Evolutionary conservation across 805 yeast species (phyloP), one percentile per base, ranked within the genome.

Genomic region (Candida boidinii): DNA sequence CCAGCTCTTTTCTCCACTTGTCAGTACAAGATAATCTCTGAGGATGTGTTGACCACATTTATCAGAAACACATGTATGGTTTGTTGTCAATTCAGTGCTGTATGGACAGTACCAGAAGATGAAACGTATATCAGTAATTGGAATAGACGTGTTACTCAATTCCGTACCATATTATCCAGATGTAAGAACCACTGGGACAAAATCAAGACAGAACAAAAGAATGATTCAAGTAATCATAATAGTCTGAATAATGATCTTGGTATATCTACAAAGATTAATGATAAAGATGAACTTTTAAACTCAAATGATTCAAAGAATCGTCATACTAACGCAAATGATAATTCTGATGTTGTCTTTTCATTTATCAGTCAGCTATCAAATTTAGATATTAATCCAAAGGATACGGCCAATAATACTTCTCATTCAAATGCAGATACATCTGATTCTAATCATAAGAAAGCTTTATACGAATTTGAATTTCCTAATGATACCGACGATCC

Each of bases 1-100:
- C 90, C 90, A 4, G 86, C 81, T 3, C 65, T 83, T 7, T 75
- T 83, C 46, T 78, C 94, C 1, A 75, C 88, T 0, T 70, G 82
- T 28, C 88, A 81, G 46, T 70, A 79, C 54, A 85, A 85, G 56
- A 61, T 86, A 17, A 62, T 86, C 7, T 68, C 78, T 13, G 76
- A 66, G 34, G 66, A 64, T 28, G 70, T 74, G 21, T 56, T 87
- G 30, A 68, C 94, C 1, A 56, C 60, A 4, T 77, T 78, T 49
- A 70, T 85, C 8, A 65, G 94, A 30, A 80, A 79, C 39, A 56
- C 80, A 39, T 74, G 83, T 2, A 49, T 79, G 15, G 64, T 76
- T 34, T 79, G 87, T 4, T 70, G 73, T 41, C 79, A 76, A 38
- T 81, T 84, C 54, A 86, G 95, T 1, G 66, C 69, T 17, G 78